phyloP scores from a whole-genome alignment of 768 basidiomycete genomes.

The Leccinum arenicola region DNA sequence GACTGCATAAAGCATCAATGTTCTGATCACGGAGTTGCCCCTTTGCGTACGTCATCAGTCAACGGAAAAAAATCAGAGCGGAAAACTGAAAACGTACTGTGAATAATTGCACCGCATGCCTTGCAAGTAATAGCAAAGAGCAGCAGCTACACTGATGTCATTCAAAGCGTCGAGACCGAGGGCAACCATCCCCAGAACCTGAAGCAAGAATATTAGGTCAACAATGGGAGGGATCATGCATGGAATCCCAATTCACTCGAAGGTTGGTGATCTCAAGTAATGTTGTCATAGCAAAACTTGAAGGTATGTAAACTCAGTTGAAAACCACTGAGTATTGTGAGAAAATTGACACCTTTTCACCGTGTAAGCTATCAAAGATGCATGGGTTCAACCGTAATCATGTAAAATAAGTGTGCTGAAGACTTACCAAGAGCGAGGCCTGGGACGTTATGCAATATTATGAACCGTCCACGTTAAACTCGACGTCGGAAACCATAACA shows the following conservation, averaged over 20 bases:
- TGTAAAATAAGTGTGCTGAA: background rate
- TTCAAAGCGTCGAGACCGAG: slow-evolving; percentile 49
- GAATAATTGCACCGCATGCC: slow-evolving; percentile 49
- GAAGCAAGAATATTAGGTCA: slow-evolving; percentile 1
- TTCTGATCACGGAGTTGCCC: slow-evolving; percentile 55
- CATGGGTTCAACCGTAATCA: background rate
- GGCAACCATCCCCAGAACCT: slow-evolving; percentile 48
- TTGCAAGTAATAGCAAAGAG: slow-evolving; percentile 55
- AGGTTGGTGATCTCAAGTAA: slow-evolving; percentile 43
- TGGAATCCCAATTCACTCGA: slow-evolving; percentile 35
- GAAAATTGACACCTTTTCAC: slow-evolving; percentile 37
- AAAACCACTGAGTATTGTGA: background rate
- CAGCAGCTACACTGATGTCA: slow-evolving; percentile 49
- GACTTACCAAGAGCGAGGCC: slow-evolving; percentile 40
- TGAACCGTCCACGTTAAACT: background rate
- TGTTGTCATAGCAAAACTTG: slow-evolving; percentile 41
- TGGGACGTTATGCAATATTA: slow-evolving; percentile 13
- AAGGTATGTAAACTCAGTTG: background rate
- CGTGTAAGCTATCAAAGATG: slow-evolving; percentile 38
- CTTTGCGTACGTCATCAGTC: slow-evolving; percentile 29
- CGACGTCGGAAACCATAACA: background rate
- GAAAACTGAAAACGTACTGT: slow-evolving; percentile 31
- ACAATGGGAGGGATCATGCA: background rate
- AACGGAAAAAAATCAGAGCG: background rate
- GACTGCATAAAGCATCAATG: slow-evolving; percentile 55